A percentile compares a stretch with the other conserved stretches of the same genome.
These are phyloP conservation scores for Carpinus fangiana DNA, from an alignment of 306 rosid genomes.

Conservation along the genomic window DNA sequence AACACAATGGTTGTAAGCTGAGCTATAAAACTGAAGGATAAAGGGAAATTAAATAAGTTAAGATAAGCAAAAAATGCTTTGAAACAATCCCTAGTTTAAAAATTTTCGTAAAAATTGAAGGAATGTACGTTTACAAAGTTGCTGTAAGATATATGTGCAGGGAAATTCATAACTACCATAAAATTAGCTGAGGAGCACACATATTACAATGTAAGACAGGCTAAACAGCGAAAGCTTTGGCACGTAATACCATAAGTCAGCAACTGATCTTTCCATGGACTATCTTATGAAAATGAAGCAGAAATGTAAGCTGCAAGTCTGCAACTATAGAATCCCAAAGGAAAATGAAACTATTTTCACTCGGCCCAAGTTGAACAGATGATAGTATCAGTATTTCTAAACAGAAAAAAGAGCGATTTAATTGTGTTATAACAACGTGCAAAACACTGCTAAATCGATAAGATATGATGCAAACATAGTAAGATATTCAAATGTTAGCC, in stretches of 20 bases:
- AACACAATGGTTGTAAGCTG: background rate
- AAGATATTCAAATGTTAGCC: slow-evolving; percentile 11
- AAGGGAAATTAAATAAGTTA: background rate
- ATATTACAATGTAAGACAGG: background rate
- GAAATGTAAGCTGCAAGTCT: background rate
- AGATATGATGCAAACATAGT: background rate
- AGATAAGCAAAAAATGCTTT: background rate
- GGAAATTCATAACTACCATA: background rate
- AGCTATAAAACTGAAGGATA: background rate
- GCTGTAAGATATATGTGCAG: background rate
- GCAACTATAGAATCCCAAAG: background rate
- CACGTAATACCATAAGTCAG: background rate
- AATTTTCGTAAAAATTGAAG: background rate
- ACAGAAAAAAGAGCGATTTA: background rate
- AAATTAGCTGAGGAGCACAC: background rate
- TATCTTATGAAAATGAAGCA: background rate
- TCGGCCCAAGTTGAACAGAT: background rate
- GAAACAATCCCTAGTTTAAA: background rate
- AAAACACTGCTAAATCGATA: background rate
- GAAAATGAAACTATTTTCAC: background rate
- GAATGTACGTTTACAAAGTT: background rate
- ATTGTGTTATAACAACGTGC: background rate
- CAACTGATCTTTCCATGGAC: background rate
- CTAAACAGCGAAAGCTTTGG: background rate
- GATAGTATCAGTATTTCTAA: background rate